Evolutionary conservation across 352 stramenopile species (phyloP), one percentile per base, ranked within the genome.

Genomic region (Blastocystis sp.): DNA sequence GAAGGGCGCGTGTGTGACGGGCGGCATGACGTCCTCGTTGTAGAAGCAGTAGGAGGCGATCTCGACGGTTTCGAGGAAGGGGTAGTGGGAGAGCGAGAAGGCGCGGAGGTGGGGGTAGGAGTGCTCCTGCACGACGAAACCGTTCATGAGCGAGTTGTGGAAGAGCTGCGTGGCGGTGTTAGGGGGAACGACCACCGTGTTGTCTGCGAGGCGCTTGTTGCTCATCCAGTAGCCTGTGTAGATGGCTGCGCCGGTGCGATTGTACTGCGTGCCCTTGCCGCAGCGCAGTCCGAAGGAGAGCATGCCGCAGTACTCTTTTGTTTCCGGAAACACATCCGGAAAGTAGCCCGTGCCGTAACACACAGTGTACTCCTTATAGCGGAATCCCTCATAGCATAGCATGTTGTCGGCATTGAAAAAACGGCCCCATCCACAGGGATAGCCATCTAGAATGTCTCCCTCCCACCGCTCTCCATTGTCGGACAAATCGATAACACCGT

Each of bases 271-370:
- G 67, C 74, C 74, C 11, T 69, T 48, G 2, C 74, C 74, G 48
- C 21, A 67, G 4, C 48, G 23, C 1, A 69, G 23, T 23, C 52
- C 52, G 61, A 84, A 84, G 23, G 21, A 43, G 14, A 84, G 56
- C 61, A 48, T 61, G 5, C 74, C 74, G n/a, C 69, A 9, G 41
- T 84, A 84, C 2, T 52, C 5, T 2, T 21, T n/a, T 14, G 34
- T 38, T 19, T 69, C 19, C 10, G n/a, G 45, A n/a, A 53, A 10
- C 5, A 67, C 28, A 67, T 84, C 74, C 4, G 17, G 1, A 67
- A 52, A 84, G 56, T 40, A 84, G 45, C 66, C 56, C 4, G 74
- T 70, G n/a, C 74, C 74, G 48, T 84, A 84, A 41, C 74, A 84
- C 21, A 84, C 74, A 45, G 65, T 84, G 19, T 41, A 45, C 10